Percentiles rank a stretch among this genome's conserved stretches.
Conservation (phyloP, 2,329 filamentous ascomycete species). For the Ophiognomonia clavigignenti-juglandacearum region DNA sequence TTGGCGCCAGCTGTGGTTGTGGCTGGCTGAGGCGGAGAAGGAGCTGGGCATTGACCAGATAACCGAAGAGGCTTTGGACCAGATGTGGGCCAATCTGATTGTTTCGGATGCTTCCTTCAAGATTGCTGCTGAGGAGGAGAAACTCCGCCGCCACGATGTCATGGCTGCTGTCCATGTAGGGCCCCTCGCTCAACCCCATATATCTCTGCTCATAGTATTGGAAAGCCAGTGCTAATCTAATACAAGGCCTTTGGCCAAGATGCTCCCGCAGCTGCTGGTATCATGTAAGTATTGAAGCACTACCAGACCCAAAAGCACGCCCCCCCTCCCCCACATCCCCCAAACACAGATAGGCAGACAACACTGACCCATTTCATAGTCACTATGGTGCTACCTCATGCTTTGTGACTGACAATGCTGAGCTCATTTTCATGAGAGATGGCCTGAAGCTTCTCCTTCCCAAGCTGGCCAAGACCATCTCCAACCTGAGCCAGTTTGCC, state of each 20-base stretch:
- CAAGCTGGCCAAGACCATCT: conserved; percentile 74
- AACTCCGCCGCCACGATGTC: conserved; percentile 51
- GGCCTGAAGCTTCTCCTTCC: conserved; percentile 71
- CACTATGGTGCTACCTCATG: conserved; percentile 30
- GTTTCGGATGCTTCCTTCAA: conserved; percentile 76
- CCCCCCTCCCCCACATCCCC: conserved; percentile 1
- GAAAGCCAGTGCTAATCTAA: background rate
- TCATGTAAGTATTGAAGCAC: conserved; percentile 54
- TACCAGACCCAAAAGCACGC: background rate
- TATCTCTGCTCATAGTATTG: background rate
- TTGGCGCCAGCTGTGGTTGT: conserved; percentile 83
- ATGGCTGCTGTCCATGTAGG: conserved; percentile 44
- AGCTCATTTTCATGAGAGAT: conserved; percentile 71
- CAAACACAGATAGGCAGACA: too few relatives aligned
- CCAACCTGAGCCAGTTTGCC: conserved; percentile 69
- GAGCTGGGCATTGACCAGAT: conserved; percentile 72
- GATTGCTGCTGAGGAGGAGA: conserved; percentile 72
- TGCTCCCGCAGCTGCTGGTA: conserved; percentile 72
- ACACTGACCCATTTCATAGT: conserved; percentile 8
- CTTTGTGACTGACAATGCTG: conserved; percentile 69
- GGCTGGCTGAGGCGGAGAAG: conserved; percentile 75
- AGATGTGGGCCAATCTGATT: conserved; percentile 70
- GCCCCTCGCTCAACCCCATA: background rate
- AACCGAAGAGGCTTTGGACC: conserved; percentile 65
- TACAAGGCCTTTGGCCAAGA: conserved; percentile 64